A percentile compares a stretch with the other conserved stretches of the same genome.
These are phyloP conservation scores for Wakefieldia striispora DNA, from an alignment of 768 basidiomycete genomes.

Conservation along the genomic window DNA sequence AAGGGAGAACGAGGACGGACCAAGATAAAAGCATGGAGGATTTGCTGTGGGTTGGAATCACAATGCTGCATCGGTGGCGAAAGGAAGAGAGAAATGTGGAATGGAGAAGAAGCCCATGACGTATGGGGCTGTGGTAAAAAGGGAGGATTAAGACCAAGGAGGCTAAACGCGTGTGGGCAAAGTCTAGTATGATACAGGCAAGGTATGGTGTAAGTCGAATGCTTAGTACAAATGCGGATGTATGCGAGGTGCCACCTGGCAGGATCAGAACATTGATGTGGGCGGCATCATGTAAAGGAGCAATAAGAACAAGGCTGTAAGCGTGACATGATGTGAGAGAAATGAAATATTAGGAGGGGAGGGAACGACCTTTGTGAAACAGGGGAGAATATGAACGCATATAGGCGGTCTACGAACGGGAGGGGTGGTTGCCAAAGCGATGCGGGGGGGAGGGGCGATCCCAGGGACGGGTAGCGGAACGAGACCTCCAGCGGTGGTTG, in stretches of 20 bases:
- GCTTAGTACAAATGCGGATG: constrained; percentile 27
- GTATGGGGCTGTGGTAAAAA: constrained; percentile 18
- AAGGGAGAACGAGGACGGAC: constrained; percentile 27
- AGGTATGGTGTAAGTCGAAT: constrained; percentile 24
- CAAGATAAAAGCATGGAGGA: constrained; percentile 41
- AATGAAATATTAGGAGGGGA: not conserved
- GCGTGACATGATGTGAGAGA: constrained; percentile 17
- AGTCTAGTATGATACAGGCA: constrained; percentile 24
- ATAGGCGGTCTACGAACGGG: constrained; percentile 10
- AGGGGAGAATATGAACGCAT: not conserved
- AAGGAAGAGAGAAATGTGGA: constrained; percentile 8
- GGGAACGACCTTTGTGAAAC: constrained; percentile 8
- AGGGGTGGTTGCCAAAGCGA: constrained; percentile 20
- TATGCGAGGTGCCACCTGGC: constrained; percentile 8
- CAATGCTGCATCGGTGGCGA: constrained; percentile 17
- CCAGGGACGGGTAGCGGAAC: constrained; percentile 9
- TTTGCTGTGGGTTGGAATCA: constrained; percentile 27
- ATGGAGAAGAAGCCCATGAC: constrained; percentile 15
- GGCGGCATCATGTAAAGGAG: constrained; percentile 5
- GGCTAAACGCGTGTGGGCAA: constrained; percentile 12
- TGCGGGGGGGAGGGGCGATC: constrained; percentile 3
- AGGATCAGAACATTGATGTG: constrained; percentile 4
- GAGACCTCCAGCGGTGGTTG: constrained; percentile 19
- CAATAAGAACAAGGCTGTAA: constrained; percentile 6
- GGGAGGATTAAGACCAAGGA: not conserved